phyloP scores from a whole-genome alignment of 2,329 filamentous ascomycete species.

The Teratosphaeria zuluensis region DNA sequence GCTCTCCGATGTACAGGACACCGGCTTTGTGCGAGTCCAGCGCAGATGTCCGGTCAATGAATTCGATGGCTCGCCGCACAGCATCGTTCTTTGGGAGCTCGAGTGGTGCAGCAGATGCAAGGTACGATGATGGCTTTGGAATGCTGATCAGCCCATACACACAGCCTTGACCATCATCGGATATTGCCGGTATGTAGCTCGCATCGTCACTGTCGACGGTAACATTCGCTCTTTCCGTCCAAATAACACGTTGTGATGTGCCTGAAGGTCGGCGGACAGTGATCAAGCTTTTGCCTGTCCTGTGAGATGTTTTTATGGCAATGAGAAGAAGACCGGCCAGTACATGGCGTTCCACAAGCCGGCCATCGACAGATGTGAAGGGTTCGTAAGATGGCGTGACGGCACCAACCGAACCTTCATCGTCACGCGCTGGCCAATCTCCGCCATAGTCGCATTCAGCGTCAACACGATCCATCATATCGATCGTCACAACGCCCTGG shows the following conservation, averaged over 20 bases:
- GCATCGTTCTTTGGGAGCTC: slow-evolving; percentile 55
- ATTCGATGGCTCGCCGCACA: slow-evolving; percentile 62
- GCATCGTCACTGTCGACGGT: slow-evolving; percentile 13
- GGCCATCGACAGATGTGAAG: slow-evolving; percentile 57
- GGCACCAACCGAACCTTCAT: slow-evolving; percentile 20
- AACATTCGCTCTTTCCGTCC: slow-evolving; percentile 7
- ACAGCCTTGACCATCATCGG: slow-evolving; percentile 15
- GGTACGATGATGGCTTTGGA: slow-evolving; percentile 17
- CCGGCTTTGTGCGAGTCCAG: slow-evolving; percentile 94
- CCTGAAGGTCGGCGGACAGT: slow-evolving; percentile 24
- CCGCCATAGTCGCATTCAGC: slow-evolving; percentile 10
- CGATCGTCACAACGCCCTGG: slow-evolving; percentile 84
- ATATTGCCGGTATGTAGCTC: slow-evolving; percentile 21
- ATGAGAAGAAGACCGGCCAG: slow-evolving; percentile 65
- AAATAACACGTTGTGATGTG: slow-evolving; percentile 14
- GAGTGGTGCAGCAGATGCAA: slow-evolving; percentile 36
- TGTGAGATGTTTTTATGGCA: slow-evolving; percentile 59
- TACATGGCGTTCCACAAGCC: slow-evolving; percentile 59
- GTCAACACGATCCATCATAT: slow-evolving; percentile 48
- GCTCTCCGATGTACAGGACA: slow-evolving; percentile 83
- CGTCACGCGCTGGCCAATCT: background rate
- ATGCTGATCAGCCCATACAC: slow-evolving; percentile 43
- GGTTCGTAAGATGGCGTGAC: background rate
- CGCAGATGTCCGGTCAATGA: slow-evolving; percentile 79
- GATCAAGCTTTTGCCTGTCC: slow-evolving; percentile 23